Percentiles rank a stretch among this genome's conserved stretches.
Evolutionary conservation across 2,329 filamentous ascomycete genomes (phyloP).

Genomic region (Cercospora sesami): DNA sequence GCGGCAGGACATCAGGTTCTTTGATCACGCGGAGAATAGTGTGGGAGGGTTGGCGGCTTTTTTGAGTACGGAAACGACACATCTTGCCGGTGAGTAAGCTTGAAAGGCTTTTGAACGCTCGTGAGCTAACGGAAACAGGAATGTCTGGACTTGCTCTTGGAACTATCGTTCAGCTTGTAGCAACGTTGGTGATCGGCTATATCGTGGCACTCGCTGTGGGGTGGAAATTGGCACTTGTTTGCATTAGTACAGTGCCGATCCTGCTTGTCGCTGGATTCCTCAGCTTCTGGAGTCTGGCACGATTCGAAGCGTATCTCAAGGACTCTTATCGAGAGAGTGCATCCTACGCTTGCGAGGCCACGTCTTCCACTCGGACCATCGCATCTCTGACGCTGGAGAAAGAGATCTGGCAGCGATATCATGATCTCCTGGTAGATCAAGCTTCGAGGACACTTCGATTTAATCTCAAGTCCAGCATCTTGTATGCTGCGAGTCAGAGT

Average conservation of each 20-base stretch:
- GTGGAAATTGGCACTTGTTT: constrained; percentile 52
- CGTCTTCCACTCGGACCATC: constrained; percentile 32
- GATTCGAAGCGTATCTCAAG: constrained; percentile 12
- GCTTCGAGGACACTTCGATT: constrained; percentile 24
- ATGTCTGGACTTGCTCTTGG: constrained; percentile 51
- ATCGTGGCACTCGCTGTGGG: constrained; percentile 51
- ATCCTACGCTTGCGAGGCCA: constrained; percentile 32
- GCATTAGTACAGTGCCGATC: constrained; percentile 49
- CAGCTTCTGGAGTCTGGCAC: constrained; percentile 42
- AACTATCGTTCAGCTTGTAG: constrained; percentile 46
- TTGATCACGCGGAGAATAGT: constrained; percentile 61
- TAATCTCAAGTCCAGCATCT: constrained; percentile 23
- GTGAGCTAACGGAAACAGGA: constrained; percentile 42
- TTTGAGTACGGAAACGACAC: constrained; percentile 47
- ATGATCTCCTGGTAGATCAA: constrained; percentile 28
- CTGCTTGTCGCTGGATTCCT: constrained; percentile 48
- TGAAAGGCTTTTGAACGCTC: not conserved
- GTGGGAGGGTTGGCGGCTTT: constrained; percentile 46
- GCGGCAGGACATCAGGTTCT: constrained; percentile 86
- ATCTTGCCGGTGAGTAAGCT: constrained; percentile 46
- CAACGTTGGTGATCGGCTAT: constrained; percentile 47
- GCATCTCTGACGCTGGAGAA: constrained; percentile 32
- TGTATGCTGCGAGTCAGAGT: constrained; percentile 32
- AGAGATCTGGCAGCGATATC: constrained; percentile 29
- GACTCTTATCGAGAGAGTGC: constrained; percentile 16